phyloP scores from a whole-genome alignment of 2,329 filamentous ascomycete species.

The Sclerotinia nivalis region DNA sequence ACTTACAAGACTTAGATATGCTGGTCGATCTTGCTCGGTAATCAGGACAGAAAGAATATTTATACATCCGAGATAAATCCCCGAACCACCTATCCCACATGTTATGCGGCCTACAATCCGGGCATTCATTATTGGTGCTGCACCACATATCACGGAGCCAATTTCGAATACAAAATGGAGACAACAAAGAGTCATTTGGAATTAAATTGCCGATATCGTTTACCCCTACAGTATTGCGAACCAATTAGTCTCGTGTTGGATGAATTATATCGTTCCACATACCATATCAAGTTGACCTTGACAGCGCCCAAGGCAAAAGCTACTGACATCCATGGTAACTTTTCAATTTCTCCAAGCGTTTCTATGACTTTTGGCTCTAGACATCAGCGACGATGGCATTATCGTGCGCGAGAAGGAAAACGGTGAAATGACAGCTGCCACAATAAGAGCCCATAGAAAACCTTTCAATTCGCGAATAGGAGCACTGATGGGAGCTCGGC shows the following conservation, averaged over 20 bases:
- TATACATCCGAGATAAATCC: not conserved
- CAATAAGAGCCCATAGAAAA: not conserved
- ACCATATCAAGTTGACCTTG: not conserved
- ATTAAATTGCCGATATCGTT: not conserved
- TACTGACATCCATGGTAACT: not conserved
- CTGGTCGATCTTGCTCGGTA: not conserved
- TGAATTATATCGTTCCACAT: not conserved
- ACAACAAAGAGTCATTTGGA: not conserved
- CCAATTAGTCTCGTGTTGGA: not conserved
- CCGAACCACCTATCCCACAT: not conserved
- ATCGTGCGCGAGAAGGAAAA: too few species aligned
- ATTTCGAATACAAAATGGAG: not conserved
- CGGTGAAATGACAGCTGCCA: too few species aligned
- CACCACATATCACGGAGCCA: not conserved
- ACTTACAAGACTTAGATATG: not conserved
- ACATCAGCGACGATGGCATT: too few species aligned
- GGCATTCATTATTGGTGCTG: too few species aligned
- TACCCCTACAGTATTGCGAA: not conserved
- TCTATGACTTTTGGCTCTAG: too few species aligned
- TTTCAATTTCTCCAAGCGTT: too few species aligned
- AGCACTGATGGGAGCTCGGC: not conserved
- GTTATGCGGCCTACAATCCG: not conserved
- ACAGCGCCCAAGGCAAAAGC: not conserved
- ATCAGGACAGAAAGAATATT: not conserved
- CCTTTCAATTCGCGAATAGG: not conserved